Conservation (phyloP, 495 filamentous ascomycete species). For the Daldinia concentrica region DNA sequence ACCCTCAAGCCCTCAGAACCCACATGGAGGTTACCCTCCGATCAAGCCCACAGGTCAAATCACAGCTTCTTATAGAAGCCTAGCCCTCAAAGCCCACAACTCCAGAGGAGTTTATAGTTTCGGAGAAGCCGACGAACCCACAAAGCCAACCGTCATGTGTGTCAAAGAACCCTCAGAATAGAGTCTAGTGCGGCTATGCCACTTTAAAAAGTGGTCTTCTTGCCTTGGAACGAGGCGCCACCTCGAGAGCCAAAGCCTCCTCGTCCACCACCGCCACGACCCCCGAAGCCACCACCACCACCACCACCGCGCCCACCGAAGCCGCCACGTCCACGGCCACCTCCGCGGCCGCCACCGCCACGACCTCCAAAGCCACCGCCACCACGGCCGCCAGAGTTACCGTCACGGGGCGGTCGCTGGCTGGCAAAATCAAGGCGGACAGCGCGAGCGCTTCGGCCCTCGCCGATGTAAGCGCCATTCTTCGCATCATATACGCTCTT, state of each 20-base stretch:
- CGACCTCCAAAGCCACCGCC: conserved; percentile 26
- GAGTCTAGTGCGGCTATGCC: conserved; percentile 51
- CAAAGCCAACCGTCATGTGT: conserved; percentile 56
- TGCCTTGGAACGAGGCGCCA: conserved; percentile 76
- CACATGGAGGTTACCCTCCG: conserved; percentile 46
- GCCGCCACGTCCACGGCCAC: conserved; percentile 61
- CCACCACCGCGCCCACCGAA: conserved; percentile 57
- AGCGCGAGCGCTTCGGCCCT: conserved; percentile 63
- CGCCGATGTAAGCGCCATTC: conserved; percentile 78
- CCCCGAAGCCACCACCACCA: conserved; percentile 52
- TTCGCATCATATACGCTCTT: conserved; percentile 77
- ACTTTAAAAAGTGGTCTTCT: conserved; percentile 87
- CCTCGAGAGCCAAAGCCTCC: conserved; percentile 51
- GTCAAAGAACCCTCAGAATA: conserved; percentile 52
- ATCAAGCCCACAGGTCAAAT: conserved; percentile 62
- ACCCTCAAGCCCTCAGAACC: conserved; percentile 57
- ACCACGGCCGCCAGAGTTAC: conserved; percentile 55
- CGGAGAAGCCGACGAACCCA: conserved; percentile 61
- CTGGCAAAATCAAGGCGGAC: conserved; percentile 91
- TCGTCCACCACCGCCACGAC: conserved; percentile 56
- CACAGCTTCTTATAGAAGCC: conserved; percentile 54
- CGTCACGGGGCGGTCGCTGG: conserved; percentile 72
- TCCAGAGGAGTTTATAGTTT: conserved; percentile 51
- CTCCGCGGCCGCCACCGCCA: too few species aligned
- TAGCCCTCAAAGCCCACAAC: conserved; percentile 61